phyloP scores from a whole-genome alignment of 768 basidiomycete genomes.

The Lactarius vividus region DNA sequence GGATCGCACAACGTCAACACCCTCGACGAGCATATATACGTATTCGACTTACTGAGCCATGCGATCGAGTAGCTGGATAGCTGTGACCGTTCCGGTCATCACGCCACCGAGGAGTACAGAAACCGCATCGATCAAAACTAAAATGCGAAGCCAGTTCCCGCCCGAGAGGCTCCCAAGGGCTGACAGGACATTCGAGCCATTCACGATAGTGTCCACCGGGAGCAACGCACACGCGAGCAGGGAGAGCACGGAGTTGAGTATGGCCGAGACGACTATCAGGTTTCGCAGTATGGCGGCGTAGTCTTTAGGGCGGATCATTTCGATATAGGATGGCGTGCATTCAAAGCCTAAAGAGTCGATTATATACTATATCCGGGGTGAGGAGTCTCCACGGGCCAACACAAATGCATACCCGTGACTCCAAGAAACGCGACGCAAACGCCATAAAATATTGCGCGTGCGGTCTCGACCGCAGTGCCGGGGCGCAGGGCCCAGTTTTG shows the following conservation, averaged over 20 bases:
- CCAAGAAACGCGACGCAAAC: constrained; percentile 28
- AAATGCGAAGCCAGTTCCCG: constrained; percentile 26
- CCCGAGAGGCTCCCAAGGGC: constrained; percentile 22
- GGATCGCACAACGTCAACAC: neutral
- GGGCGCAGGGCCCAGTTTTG: constrained; percentile 26
- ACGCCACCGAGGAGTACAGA: constrained; percentile 26
- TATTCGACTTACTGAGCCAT: constrained; percentile 17
- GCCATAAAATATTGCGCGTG: constrained; percentile 24
- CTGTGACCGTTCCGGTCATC: constrained; percentile 26
- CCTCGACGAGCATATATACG: neutral
- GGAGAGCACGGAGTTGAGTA: constrained; percentile 24
- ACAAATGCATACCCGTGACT: constrained; percentile 23
- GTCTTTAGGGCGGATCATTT: constrained; percentile 22
- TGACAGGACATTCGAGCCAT: constrained; percentile 25
- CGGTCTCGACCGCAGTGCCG: constrained; percentile 15
- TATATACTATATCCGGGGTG: neutral
- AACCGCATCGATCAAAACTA: constrained; percentile 26
- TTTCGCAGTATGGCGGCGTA: constrained; percentile 26
- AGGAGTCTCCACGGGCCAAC: neutral
- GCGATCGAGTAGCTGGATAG: constrained; percentile 24
- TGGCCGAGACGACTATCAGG: constrained; percentile 22
- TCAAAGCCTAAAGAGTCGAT: constrained; percentile 22
- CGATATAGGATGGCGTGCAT: constrained; percentile 28
- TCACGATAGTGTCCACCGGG: constrained; percentile 10
- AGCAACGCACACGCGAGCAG: constrained; percentile 23